Evolutionary conservation across 1,284 basidiomycete species (phyloP), one percentile per base, ranked within the genome.

Genomic region (Cutaneotrichosporon cavernicola): DNA sequence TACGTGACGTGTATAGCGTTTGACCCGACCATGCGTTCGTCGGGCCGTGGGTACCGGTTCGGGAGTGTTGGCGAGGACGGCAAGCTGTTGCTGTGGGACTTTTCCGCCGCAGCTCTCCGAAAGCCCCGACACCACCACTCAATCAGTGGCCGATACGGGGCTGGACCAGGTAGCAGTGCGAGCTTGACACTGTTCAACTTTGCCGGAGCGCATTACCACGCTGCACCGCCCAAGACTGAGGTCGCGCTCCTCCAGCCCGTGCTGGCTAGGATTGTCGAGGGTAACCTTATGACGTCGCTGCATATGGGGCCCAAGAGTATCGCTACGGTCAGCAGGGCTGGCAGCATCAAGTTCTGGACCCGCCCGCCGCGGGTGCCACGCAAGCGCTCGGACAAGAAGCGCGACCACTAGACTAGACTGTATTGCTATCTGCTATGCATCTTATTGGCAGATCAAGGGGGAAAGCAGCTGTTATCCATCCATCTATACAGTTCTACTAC

Each of bases 41-140:
- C 95, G 70, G 90, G 89, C 30, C 85, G 92, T 51, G 91, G 90
- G 43, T 95, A 95, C 76, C 86, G 92, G 26, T 96, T 97, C 72
- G 92, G 90, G 2, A 92, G 90, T 71, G 91, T 96, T 0, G 94
- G 92, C 32, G 93, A 97, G 77, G 94, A 97, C 75, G 95, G 94
- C 76, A 94, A 94, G 76, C 76, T 97, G 7, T 90, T 96, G 56
- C 76, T 97, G 89, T 96, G 93, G 93, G 93, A 97, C 77, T 92
- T 96, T 71, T 92, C 90, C 2, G 89, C 80, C 3, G 81, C 81
- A 0, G 74, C 78, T 7, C 69, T 82, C 16, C 78, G 80, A 43
- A 71, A 78, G 70, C 80, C 80, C 11, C 65, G 78, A 55, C 77
- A 79, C 66, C 76, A 78, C 60, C 73, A 78, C 52, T 60, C 73